Evolutionary conservation across 305 asterid species (phyloP).

Genomic region (Solanum hybrid): DNA sequence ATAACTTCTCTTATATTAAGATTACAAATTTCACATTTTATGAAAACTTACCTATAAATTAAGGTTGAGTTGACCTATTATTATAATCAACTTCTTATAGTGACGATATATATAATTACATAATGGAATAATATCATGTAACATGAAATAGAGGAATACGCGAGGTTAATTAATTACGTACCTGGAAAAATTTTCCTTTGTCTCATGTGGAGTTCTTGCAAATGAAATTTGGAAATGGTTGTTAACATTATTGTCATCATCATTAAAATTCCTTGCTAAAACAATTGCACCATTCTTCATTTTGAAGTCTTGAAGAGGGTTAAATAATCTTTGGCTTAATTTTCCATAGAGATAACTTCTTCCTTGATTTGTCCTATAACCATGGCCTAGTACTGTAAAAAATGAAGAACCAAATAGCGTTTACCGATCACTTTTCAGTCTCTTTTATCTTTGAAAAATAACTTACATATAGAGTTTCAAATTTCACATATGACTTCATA

Average conservation of each 20-base stretch:
- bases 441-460: neutral
- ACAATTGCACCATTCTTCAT: slow-evolving; percentile 57
- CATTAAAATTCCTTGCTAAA: slow-evolving; percentile 17
- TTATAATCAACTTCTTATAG: neutral
- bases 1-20: neutral
- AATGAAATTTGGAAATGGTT: slow-evolving; percentile 9
- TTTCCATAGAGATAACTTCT: slow-evolving; percentile 25
- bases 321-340: slow-evolving; percentile 26
- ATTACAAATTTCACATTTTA: neutral
- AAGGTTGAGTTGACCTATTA: neutral
- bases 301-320: slow-evolving; percentile 43
- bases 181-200: slow-evolving; percentile 27
- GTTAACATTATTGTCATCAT: neutral
- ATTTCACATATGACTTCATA: neutral
- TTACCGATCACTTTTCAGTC: fast-evolving
- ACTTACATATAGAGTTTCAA: neutral
- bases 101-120: neutral
- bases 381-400: slow-evolving; percentile 51
- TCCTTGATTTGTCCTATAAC: slow-evolving; percentile 33
- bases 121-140: neutral
- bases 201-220: slow-evolving; percentile 9
- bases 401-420: fast-evolving
- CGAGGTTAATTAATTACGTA: neutral
- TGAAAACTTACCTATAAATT: neutral
- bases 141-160: neutral